A percentile compares a stretch with the other conserved stretches of the same genome.
Evolutionary conservation across 2,329 filamentous ascomycete genomes (phyloP).

Genomic region (Sporothrix dimorphospora): DNA sequence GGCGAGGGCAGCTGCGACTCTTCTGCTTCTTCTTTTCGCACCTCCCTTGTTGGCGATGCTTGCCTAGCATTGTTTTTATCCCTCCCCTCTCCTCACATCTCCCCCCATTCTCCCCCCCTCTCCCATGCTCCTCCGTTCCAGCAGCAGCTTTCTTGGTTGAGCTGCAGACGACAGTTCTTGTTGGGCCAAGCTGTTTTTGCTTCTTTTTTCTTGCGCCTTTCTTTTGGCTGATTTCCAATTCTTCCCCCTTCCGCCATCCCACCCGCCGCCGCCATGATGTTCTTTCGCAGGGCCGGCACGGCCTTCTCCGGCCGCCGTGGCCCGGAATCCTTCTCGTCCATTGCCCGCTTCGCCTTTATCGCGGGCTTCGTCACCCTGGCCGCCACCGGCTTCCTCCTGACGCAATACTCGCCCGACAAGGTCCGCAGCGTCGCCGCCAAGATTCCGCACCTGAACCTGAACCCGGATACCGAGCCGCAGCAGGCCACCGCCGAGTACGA

Average conservation of each 20-base stretch:
- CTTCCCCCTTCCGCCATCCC: neutral
- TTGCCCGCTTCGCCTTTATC: slow-evolving; percentile 31
- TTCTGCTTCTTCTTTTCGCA: neutral
- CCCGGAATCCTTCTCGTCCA: slow-evolving; percentile 28
- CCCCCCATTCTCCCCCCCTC: neutral
- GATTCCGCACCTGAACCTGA: slow-evolving; percentile 23
- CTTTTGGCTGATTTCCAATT: neutral
- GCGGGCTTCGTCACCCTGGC: slow-evolving; percentile 29
- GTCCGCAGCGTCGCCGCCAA: slow-evolving; percentile 20
- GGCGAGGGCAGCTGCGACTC: neutral
- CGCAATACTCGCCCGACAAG: slow-evolving; percentile 24
- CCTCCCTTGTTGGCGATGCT: slow-evolving; percentile 15
- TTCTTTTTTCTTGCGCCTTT: neutral
- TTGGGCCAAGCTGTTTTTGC: neutral
- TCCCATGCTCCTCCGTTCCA: neutral
- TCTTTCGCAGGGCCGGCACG: slow-evolving; percentile 25
- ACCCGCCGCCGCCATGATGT: slow-evolving; percentile 17
- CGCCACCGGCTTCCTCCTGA: slow-evolving; percentile 28
- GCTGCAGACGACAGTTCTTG: neutral
- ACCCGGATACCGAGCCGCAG: slow-evolving; percentile 24
- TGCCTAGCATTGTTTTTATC: neutral
- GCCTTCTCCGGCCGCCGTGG: slow-evolving; percentile 25
- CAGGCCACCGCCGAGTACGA: slow-evolving; percentile 24
- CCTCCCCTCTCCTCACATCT: neutral
- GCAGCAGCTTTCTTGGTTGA: slow-evolving; percentile 11